Percentiles rank a stretch among this genome's conserved stretches.
Evolutionary conservation across 140 eudicot genomes (phyloP).

Genomic region (Erigeron philadelphicus): DNA sequence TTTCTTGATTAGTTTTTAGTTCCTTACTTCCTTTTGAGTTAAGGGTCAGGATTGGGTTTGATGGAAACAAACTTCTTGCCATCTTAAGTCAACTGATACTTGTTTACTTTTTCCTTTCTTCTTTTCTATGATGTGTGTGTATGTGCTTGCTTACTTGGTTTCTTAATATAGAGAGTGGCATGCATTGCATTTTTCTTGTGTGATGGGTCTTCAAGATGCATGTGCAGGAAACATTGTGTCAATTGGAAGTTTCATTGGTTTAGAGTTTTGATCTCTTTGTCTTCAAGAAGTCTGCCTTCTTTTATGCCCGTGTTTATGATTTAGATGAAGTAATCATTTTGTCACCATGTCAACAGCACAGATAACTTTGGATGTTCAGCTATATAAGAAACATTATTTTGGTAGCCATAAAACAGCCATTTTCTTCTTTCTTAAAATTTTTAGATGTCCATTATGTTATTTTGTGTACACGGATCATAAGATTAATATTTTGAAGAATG

Average conservation of each 20-base stretch:
- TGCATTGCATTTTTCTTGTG: not conserved
- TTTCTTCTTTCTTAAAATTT: not conserved
- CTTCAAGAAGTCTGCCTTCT: not conserved
- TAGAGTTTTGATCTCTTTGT: not conserved
- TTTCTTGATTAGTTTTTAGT: constrained; percentile 2
- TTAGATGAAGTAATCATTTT: not conserved
- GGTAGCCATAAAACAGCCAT: not conserved
- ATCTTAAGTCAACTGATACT: too few relatives aligned
- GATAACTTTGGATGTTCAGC: not conserved
- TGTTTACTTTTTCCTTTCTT: too few relatives aligned
- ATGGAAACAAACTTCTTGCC: not conserved
- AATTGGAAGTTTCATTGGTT: not conserved
- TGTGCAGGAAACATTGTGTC: constrained; percentile 2
- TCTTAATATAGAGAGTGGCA: too few relatives aligned
- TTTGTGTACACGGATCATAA: not conserved
- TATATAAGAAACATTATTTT: not conserved
- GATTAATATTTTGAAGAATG: not conserved
- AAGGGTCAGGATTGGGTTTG: not conserved
- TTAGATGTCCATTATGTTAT: too few relatives aligned
- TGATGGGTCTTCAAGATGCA: not conserved
- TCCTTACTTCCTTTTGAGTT: not conserved
- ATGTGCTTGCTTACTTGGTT: not conserved
- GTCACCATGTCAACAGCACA: not conserved
- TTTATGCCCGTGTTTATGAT: not conserved
- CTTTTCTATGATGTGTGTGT: not conserved